Evolutionary conservation across 2,329 filamentous ascomycete species (phyloP).

Genomic region (Dryadomyces quercus-mongolicae): DNA sequence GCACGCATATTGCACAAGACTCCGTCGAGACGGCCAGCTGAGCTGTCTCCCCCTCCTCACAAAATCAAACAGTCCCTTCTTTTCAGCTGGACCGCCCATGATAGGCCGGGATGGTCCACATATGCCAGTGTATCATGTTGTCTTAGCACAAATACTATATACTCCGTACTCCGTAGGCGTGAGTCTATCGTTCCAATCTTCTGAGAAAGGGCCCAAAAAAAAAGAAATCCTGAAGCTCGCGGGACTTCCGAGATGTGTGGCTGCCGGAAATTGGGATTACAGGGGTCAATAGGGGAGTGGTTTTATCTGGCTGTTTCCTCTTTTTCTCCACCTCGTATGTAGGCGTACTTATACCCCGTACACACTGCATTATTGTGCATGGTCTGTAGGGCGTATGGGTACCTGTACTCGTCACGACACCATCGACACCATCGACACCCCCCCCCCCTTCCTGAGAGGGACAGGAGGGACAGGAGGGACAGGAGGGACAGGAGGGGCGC

Average conservation of each 20-base stretch:
- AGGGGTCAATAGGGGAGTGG: slow-evolving; percentile 5
- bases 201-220: neutral
- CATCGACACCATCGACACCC: no score
- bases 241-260: slow-evolving; percentile 4
- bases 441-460: no score
- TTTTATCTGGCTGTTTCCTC: neutral
- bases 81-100: neutral
- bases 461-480: no score
- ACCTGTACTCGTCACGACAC: no score
- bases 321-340: neutral
- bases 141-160: neutral
- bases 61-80: no score
- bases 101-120: no score
- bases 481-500: no score
- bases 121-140: neutral
- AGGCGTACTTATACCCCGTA: neutral
- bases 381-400: neutral
- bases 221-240: slow-evolving; percentile 1
- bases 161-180: neutral
- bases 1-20: neutral
- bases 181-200: neutral
- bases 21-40: no score
- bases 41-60: no score
- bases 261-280: slow-evolving; percentile 10
- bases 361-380: neutral